Base-by-base conservation (phyloP, 306 rosid genomes). In the Senna siamea region DNA sequence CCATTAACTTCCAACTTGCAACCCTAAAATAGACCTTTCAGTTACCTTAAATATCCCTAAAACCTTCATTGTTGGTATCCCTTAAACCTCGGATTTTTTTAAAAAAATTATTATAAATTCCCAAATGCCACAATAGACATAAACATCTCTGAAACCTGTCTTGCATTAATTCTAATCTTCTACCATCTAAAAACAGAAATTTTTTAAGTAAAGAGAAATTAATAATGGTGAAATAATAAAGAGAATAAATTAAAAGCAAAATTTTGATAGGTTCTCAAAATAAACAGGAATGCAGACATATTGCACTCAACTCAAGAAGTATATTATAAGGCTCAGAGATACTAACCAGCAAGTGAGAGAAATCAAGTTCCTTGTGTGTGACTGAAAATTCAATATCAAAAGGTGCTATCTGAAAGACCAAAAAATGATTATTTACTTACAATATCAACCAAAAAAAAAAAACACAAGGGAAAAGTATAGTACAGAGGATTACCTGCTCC, bases 271-370 rank as follows among this genome's bases (percentile, higher is more conserved):
- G 54, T 35, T 7, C 73, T 66, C 53, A 52, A 79, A 43, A 72
- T 51, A 44, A 74, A 61, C 57, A 76, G 59, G 35, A 75, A 72
- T 2, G 5, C 28, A 23, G 46, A 38, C 23, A 38, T 13, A 70
- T 35, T 70, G 64, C 32, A 50, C 66, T 41, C 59, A 54, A 66
- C 67, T 68, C 22, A 80, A 64, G 80, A 74, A 75, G 57, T 69
- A 65, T 66, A 72, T 68, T 56, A 47, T 77, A 52, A 61, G 80
- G 76, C 65, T 62, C 47, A 59, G 76, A 86, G 70, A 52, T 69
- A 91, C 98, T 80, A 62, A 95, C 99, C 97, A 95, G 92, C 82
- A 95, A 85, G 72, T 95, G 99, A 60, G 99, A 95, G 88, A 95
- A 95, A 84, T 95, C 98, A 60, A 95, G 99, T 74, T 95, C 99